phyloP scores from a whole-genome alignment of 2,329 filamentous ascomycete species.

The Setomelanomma holmii region DNA sequence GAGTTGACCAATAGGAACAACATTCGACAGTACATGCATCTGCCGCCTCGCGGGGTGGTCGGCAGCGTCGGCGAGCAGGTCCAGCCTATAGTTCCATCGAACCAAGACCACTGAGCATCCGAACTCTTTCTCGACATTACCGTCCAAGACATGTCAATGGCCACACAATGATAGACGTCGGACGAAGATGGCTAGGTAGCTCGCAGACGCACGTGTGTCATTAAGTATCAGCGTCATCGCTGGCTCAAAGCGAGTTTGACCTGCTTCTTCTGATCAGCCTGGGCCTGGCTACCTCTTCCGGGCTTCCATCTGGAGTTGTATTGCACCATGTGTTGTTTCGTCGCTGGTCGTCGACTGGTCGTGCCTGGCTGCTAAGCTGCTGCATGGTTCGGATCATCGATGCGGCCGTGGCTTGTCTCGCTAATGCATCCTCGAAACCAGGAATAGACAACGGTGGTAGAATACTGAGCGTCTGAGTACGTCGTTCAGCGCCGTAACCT shows the following conservation, averaged over 20 bases:
- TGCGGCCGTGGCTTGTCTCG: slow-evolving; percentile 22
- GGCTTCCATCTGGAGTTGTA: slow-evolving; percentile 8
- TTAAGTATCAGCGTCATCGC: too few species aligned
- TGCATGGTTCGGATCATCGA: slow-evolving; percentile 4
- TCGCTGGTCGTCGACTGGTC: slow-evolving; percentile 3
- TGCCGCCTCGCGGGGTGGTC: background rate
- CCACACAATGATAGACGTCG: too few species aligned
- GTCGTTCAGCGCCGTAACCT: background rate
- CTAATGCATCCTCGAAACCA: background rate
- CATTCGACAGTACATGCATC: background rate
- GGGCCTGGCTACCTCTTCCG: slow-evolving; percentile 1
- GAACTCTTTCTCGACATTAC: too few species aligned
- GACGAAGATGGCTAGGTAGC: too few species aligned
- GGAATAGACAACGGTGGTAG: slow-evolving; percentile 2
- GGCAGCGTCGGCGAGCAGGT: background rate
- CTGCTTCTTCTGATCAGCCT: slow-evolving; percentile 11
- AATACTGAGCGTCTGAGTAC: background rate
- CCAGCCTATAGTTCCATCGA: background rate
- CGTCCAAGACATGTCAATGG: too few species aligned
- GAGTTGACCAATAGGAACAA: background rate
- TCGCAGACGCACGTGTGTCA: too few species aligned
- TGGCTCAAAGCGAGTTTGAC: slow-evolving; percentile 28
- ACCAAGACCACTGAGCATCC: too few species aligned
- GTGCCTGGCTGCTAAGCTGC: background rate
- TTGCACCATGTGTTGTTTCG: slow-evolving; percentile 10